Base-by-base conservation (phyloP, 2,329 filamentous ascomycete species). In the Capronia epimyces region DNA sequence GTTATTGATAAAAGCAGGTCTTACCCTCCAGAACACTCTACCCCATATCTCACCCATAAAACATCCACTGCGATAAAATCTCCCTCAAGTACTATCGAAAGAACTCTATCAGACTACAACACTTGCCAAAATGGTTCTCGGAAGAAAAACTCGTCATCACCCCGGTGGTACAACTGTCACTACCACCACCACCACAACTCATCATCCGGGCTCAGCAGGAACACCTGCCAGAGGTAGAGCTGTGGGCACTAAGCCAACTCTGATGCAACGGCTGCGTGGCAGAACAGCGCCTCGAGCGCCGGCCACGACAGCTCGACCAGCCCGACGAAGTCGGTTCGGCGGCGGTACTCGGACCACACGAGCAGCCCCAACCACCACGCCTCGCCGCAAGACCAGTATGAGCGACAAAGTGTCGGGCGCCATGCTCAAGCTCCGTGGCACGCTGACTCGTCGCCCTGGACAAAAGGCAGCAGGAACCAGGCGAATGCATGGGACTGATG, bases 331-430 rank as follows among this genome's bases (percentile, higher is more conserved):
- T 42, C 49, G 46, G 10, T 50, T 46, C n/a, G 53, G 50, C n/a
- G 53, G 50, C 20, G 39, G 39, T 16, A 43, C 43, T 12, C 42
- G 48, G 7, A 39, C 40, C 3, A 32, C 43, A 16, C 46, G 49
- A 18, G 46, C 49, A 2, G 34, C 50, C 8, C 44, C 46, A 31
- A n/a, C 49, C 7, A 43, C 50, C 16, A 27, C 41, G n/a, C 51
- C 85, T 65, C 84, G 87, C 47, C 81, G 86, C 63, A 80, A 83
- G 62, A 76, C 80, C 2, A 80, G 76, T 32, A 72, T 90, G 58
- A 84, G 84, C 41, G 87, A 91, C 71, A 91, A 90, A 70, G 77
- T 91, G 60, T 83, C 79, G 43, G 87, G 87, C 15, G 86, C 86
- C 0, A 72, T 91, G 66, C 75, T 87, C 71, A 87, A 80, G 72